Percentiles rank a stretch among this genome's conserved stretches.
phyloP scores from a whole-genome alignment of 495 filamentous ascomycete species.

The Penicillium desertorum region DNA sequence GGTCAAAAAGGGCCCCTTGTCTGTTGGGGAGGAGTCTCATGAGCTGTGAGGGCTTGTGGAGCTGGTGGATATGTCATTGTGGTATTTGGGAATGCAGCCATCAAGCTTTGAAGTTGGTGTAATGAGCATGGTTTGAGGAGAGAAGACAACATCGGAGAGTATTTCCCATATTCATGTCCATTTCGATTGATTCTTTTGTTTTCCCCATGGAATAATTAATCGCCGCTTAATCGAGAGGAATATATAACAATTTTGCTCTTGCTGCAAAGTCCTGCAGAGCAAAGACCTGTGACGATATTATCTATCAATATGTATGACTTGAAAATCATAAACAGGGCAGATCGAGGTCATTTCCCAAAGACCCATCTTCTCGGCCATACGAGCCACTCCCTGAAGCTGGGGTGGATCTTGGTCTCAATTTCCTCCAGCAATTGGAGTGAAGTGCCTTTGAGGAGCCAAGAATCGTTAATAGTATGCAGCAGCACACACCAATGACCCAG shows the following conservation, averaged over 20 bases:
- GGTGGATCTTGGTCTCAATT: constrained; percentile 22
- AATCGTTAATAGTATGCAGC: constrained; percentile 37
- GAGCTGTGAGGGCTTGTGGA: constrained; percentile 5
- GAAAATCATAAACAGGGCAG: not conserved
- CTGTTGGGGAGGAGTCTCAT: constrained; percentile 21
- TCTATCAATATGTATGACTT: not conserved
- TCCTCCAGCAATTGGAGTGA: constrained; percentile 24
- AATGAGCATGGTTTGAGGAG: not conserved
- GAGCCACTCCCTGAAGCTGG: constrained; percentile 25
- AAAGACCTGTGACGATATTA: not conserved
- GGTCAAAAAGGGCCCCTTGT: constrained; percentile 60
- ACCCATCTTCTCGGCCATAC: constrained; percentile 26
- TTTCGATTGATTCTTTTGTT: too few relatives aligned
- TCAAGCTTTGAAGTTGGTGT: not conserved
- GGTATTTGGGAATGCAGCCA: not conserved
- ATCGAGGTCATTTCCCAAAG: constrained; percentile 3
- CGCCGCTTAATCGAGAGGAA: not conserved
- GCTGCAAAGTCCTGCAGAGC: not conserved
- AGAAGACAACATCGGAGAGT: too few relatives aligned
- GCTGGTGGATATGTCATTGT: not conserved
- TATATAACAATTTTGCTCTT: not conserved
- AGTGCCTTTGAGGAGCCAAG: constrained; percentile 44
- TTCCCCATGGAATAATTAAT: not conserved
- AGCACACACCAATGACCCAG: constrained; percentile 44
- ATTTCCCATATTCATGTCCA: too few relatives aligned